phyloP scores from a whole-genome alignment of 2,329 filamentous ascomycete genomes.

The Phaeosphaeria sp. region DNA sequence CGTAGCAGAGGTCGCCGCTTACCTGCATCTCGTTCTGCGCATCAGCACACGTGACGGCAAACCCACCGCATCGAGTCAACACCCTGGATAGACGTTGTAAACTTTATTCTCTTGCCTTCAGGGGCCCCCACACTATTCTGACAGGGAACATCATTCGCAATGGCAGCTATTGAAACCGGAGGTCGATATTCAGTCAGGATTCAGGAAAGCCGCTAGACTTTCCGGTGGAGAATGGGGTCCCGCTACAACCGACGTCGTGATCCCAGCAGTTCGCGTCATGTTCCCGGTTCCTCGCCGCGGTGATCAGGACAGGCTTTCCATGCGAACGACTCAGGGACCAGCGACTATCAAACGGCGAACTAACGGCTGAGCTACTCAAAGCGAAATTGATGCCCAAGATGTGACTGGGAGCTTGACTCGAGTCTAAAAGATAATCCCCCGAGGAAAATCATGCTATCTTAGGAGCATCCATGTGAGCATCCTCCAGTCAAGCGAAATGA shows the following conservation, averaged over 20 bases:
- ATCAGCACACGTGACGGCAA: slow-evolving; percentile 3
- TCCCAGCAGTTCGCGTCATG: slow-evolving; percentile 9
- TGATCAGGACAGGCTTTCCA: slow-evolving; percentile 18
- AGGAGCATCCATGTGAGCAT: background rate
- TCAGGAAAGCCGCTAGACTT: slow-evolving; percentile 5
- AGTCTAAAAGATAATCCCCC: slow-evolving; percentile 2
- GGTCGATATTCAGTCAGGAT: slow-evolving; percentile 5
- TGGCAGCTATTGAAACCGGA: slow-evolving; percentile 13
- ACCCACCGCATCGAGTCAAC: slow-evolving; percentile 19
- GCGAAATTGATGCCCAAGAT: slow-evolving; percentile 3
- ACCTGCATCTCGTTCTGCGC: slow-evolving; percentile 6
- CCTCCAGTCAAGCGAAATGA: background rate
- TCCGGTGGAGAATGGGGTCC: slow-evolving; percentile 8
- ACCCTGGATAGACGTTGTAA: slow-evolving; percentile 26
- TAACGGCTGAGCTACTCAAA: slow-evolving; percentile 9
- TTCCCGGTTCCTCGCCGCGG: background rate
- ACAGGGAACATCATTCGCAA: slow-evolving; percentile 10
- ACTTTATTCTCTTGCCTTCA: slow-evolving; percentile 20
- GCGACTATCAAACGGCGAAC: slow-evolving; percentile 11
- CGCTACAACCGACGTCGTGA: slow-evolving; percentile 2
- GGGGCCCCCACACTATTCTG: slow-evolving; percentile 8
- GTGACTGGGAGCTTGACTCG: slow-evolving; percentile 3
- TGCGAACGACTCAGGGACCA: slow-evolving; percentile 13
- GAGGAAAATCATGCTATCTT: slow-evolving; percentile 4
- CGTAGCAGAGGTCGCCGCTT: slow-evolving; percentile 17